Conservation (phyloP, 768 basidiomycete species). For the Phanerochaete carnosa region DNA sequence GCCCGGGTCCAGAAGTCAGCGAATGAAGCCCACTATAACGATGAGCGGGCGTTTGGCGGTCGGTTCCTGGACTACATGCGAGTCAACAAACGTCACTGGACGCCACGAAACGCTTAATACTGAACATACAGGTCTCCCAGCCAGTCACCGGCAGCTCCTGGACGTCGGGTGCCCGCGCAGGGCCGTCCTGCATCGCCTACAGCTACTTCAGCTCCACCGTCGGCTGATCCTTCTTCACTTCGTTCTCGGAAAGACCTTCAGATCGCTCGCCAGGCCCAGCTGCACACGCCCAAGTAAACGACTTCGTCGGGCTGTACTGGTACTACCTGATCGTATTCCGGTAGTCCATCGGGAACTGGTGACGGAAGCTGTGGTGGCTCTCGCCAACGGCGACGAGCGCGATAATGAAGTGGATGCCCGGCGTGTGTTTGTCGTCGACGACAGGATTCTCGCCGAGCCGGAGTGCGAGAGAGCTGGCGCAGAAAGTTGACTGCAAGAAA, state of each 20-base stretch:
- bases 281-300: conserved; percentile 74
- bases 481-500: conserved; percentile 76
- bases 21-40: conserved; percentile 89
- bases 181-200: conserved; percentile 67
- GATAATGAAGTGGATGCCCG: conserved; percentile 84
- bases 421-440: conserved; percentile 94
- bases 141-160: conserved; percentile 76
- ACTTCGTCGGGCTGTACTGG: conserved; percentile 90
- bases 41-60: conserved; percentile 75
- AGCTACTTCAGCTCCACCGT: conserved; percentile 93
- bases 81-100: background rate
- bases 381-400: conserved; percentile 91
- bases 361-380: conserved; percentile 98
- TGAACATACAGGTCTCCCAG: conserved; percentile 79
- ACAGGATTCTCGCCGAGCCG: conserved; percentile 93
- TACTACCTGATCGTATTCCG: conserved; percentile 94
- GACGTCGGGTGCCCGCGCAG: conserved; percentile 77
- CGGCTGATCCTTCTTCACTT: conserved; percentile 81
- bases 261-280: conserved; percentile 57
- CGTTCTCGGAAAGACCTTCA: conserved; percentile 70
- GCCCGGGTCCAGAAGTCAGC: conserved; percentile 84
- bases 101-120: conserved; percentile 23
- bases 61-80: conserved; percentile 67
- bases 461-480: conserved; percentile 94
- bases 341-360: conserved; percentile 97